These are phyloP conservation scores for Botrytis aclada DNA, from an alignment of 2,329 filamentous ascomycete species.

Conservation along the genomic window DNA sequence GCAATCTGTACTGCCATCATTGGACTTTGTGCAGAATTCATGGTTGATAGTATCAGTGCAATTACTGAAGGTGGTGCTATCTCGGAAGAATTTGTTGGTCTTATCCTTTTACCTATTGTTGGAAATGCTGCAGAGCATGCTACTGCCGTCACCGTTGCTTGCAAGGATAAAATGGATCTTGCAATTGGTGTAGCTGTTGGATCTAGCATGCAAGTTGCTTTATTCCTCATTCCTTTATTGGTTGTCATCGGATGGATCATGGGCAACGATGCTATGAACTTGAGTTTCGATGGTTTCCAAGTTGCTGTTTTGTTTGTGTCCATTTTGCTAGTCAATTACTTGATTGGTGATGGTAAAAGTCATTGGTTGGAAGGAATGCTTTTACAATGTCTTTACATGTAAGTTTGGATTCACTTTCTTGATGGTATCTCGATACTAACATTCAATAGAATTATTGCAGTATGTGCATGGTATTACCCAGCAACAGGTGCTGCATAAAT, in stretches of 20 bases:
- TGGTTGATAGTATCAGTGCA: conserved; percentile 71
- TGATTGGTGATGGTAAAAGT: conserved; percentile 66
- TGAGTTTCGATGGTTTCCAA: conserved; percentile 78
- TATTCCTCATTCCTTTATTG: conserved; percentile 76
- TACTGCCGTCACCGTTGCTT: conserved; percentile 75
- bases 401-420: conserved; percentile 18
- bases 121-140: conserved; percentile 81
- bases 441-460: conserved; percentile 24
- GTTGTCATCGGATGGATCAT: conserved; percentile 79
- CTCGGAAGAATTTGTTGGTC: conserved; percentile 76
- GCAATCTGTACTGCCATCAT: conserved; percentile 69
- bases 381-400: conserved; percentile 36
- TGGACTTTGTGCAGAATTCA: conserved; percentile 71
- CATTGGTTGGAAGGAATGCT: conserved; percentile 43
- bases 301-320: conserved; percentile 81
- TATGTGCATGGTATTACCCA: conserved; percentile 29
- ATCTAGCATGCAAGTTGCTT: conserved; percentile 77
- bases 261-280: conserved; percentile 61
- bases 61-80: conserved; percentile 68
- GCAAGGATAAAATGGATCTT: conserved; percentile 72
- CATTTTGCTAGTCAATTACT: conserved; percentile 80
- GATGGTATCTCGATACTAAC: not conserved
- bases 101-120: conserved; percentile 77
- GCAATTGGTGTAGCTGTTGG: conserved; percentile 81
- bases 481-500: not conserved